Base-by-base conservation (phyloP, 2,329 filamentous ascomycete species). In the Pseudohalonectria lignicola region DNA sequence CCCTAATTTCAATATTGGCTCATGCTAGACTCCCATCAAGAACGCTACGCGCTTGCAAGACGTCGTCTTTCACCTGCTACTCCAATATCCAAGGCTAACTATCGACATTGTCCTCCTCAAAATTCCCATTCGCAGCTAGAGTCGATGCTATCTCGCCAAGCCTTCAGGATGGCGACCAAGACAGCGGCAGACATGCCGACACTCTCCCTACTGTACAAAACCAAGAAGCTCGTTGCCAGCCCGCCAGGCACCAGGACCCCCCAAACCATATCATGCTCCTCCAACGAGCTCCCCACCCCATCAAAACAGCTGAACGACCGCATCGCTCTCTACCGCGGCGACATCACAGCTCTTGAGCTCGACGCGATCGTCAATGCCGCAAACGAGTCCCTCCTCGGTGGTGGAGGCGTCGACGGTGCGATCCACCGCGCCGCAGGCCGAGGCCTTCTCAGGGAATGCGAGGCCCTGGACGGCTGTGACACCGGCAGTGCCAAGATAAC, bases 291-390 rank as follows among this genome's bases (percentile, higher is more conserved):
- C 17, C 53, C 25, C 40, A 34, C n/a, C 34, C 53, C 57, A 4
- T 74, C 70, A n/a, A 56, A 68, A 40, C 48, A 58, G 9, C 64
- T 83, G 61, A 93, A 93, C 63, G 61, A 75, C 53, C 78, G 74
- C 45, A 69, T 95, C 49, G 75, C 74, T 33, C 63, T 90, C 28
- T 69, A 86, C 46, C 72, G 75, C 40, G 75, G 76, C 48, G 86
- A 94, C 57, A 93, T 96, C 57, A 95, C 88, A 12, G 77, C 68
- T 12, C 74, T 96, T 4, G 56, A 69, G 23, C 71, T 87, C 33
- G 85, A 87, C 52, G 82, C 82, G 45, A 92, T 95, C 48, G 88
- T 96, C 56, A 96, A 96, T 56, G 90, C 92, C 1, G 90, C 92
- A 32, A 96, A 96, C 57, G 62, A 60, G 9, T 71, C 70, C 2